These are phyloP conservation scores for Didymella keratinophila DNA, from an alignment of 2,329 filamentous ascomycete genomes.

Conservation along the genomic window DNA sequence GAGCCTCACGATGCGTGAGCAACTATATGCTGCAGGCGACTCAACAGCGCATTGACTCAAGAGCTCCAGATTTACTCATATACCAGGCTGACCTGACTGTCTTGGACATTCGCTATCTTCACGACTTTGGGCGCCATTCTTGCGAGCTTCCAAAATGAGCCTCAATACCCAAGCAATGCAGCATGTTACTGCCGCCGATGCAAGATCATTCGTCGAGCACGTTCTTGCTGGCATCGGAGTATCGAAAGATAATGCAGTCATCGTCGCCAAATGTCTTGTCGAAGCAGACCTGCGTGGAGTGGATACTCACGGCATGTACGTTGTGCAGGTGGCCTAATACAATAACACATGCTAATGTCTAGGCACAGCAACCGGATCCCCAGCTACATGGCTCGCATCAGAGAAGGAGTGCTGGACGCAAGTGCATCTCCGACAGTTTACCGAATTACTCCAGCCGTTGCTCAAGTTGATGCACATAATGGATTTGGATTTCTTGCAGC, in stretches of 20 bases:
- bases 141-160: constrained; percentile 6
- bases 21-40: background rate
- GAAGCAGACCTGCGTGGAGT: constrained; percentile 79
- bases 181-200: constrained; percentile 34
- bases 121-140: background rate
- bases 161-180: constrained; percentile 22
- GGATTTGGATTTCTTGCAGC: constrained; percentile 79
- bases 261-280: constrained; percentile 73
- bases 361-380: constrained; percentile 69
- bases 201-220: constrained; percentile 57
- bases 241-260: constrained; percentile 63
- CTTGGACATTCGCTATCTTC: background rate
- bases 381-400: constrained; percentile 77
- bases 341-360: constrained; percentile 11
- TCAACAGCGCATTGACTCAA: constrained; percentile 8
- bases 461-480: constrained; percentile 72
- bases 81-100: background rate
- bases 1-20: constrained; percentile 2
- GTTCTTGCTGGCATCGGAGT: constrained; percentile 70
- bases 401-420: constrained; percentile 72
- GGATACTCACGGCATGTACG: constrained; percentile 74
- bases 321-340: constrained; percentile 9
- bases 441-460: constrained; percentile 74
- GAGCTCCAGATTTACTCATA: background rate
- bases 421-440: constrained; percentile 65